phyloP scores from a whole-genome alignment of 257 asterid species.

The Fraxinus excelsior region DNA sequence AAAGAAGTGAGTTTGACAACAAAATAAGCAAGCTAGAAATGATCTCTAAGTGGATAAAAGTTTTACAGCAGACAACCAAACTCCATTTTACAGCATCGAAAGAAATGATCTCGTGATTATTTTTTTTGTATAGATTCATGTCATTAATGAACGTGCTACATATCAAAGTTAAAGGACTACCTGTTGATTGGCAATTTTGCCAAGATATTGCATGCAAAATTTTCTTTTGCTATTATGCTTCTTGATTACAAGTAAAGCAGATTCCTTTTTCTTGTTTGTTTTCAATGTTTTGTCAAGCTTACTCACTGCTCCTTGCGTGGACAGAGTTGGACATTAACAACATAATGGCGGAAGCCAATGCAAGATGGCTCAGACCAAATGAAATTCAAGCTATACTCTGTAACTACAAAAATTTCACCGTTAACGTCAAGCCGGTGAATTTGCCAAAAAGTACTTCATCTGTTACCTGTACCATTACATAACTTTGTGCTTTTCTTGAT shows the following conservation, averaged over 20 bases:
- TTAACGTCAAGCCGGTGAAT: conserved; percentile 82
- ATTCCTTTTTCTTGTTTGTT: conserved; percentile 2
- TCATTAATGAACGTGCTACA: neutral
- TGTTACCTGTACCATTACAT: conserved; percentile 16
- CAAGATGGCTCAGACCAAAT: conserved; percentile 94
- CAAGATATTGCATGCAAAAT: conserved; percentile 2
- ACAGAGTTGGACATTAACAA: conserved; percentile 77
- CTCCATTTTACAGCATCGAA: neutral
- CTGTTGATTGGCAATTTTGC: neutral
- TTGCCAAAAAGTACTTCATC: conserved; percentile 74
- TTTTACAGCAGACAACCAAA: no score
- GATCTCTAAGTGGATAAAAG: neutral
- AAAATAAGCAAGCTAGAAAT: neutral
- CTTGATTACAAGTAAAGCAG: neutral
- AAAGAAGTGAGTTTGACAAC: conserved; percentile 3
- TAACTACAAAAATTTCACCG: conserved; percentile 69
- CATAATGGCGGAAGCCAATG: conserved; percentile 74
- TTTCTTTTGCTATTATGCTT: conserved; percentile 5
- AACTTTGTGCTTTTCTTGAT: conserved; percentile 10
- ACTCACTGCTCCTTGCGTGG: conserved; percentile 26
- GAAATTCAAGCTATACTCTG: conserved; percentile 91
- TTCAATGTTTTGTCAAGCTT: conserved; percentile 13
- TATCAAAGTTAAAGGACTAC: neutral
- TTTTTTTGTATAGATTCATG: neutral
- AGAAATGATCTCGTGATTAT: neutral